Conservation (phyloP, 805 yeast genomes). For the Monosporozyma unispora region DNA sequence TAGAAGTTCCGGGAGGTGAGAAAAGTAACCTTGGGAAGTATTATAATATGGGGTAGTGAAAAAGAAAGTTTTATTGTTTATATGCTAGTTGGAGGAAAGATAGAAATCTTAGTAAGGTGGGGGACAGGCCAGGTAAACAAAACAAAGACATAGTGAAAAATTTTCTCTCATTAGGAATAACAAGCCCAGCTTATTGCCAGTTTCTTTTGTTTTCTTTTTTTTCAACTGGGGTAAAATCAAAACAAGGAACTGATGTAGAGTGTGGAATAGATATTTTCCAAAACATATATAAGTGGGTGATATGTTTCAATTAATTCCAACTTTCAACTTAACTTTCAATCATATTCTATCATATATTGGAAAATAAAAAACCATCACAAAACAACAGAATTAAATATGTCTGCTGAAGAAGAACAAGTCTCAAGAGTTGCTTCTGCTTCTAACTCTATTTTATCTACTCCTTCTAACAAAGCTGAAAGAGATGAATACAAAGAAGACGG, state of each 20-base stretch:
- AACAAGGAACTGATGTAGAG: slow-evolving; percentile 7
- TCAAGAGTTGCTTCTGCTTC: slow-evolving; percentile 13
- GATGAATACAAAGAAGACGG: slow-evolving; percentile 16
- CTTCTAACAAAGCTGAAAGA: slow-evolving; percentile 26
- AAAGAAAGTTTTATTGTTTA: neutral
- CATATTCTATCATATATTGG: too few relatives aligned
- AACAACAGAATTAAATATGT: slow-evolving; percentile 1
- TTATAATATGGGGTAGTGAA: neutral
- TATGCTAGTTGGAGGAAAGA: neutral
- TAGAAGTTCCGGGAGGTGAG: neutral
- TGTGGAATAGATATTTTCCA: slow-evolving; percentile 1
- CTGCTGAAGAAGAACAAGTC: slow-evolving; percentile 5
- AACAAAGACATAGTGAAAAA: neutral
- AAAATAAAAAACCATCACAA: neutral
- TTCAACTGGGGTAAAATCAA: slow-evolving; percentile 4
- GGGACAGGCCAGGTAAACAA: neutral
- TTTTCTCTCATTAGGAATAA: neutral
- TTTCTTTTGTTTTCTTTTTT: neutral
- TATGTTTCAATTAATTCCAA: slow-evolving; percentile 6
- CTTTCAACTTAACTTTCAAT: neutral
- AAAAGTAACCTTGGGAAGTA: neutral
- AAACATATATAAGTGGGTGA: slow-evolving; percentile 4
- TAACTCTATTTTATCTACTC: slow-evolving; percentile 36
- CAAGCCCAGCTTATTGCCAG: neutral
- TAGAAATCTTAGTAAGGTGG: too few relatives aligned